Evolutionary conservation across 352 stramenopile species (phyloP), one percentile per base, ranked within the genome.

Genomic region (Phytophthora chlamydospora): DNA sequence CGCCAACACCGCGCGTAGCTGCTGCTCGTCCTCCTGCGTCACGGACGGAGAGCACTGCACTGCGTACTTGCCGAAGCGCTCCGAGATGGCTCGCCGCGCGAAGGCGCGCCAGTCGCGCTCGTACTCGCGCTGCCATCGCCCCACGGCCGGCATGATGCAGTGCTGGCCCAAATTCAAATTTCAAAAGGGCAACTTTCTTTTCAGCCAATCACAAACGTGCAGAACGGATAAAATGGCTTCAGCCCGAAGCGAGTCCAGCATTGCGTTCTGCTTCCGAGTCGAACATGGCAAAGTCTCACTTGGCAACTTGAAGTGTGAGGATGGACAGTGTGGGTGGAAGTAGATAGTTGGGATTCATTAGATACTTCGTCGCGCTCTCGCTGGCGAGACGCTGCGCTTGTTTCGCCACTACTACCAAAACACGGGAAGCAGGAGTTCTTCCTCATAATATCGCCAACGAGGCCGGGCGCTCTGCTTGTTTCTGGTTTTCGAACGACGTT

Each of bases 61-160:
- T 52, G 36, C 56, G 33, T 27, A 58, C 46, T 47, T 42, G 1
- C 78, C 80, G 31, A 89, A 88, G 29, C 41, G 55, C 7, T 75
- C 42, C 0, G 46, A 29, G 24, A 92, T 69, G 40, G 69, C 65
- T n/a, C 44, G 58, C 29, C 42, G 62, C 32, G 75, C 73, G 66
- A 75, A 85, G 21, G 46, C n/a, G 17, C 65, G 60, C 83, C 83
- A 92, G 40, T 85, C 52, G 43, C 73, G 73, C 67, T 90, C 83
- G 32, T 89, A 92, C 50, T 89, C 78, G 53, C 69, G 66, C 62
- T 81, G 78, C 80, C 80, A 90, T 45, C 66, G 54, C 54, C 63
- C 49, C 48, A 41, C 36, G 10, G 35, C 13, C 9, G 46, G 17
- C 47, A 68, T 68, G 49, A 29, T 29, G 24, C 24, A 29, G 2